phyloP scores from a whole-genome alignment of 805 yeast genomes.

The Saccharomycopsis capsularis region DNA sequence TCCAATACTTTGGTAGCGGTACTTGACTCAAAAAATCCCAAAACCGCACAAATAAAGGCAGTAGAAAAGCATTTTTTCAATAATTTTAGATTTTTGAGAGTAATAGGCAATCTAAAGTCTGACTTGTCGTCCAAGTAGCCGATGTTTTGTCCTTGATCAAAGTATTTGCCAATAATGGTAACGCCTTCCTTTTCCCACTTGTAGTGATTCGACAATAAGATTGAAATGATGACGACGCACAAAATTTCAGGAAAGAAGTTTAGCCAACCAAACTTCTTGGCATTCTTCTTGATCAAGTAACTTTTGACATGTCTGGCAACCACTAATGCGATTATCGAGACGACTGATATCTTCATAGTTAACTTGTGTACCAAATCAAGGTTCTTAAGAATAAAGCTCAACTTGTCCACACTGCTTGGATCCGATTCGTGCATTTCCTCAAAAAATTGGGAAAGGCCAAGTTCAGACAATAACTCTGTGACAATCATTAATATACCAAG shows the following conservation, averaged over 20 bases:
- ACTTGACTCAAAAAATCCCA: conserved; percentile 90
- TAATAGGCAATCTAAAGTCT: not conserved
- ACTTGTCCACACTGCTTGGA: conserved; percentile 38
- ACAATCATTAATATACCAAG: conserved; percentile 81
- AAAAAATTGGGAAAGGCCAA: conserved; percentile 68
- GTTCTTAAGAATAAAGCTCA: conserved; percentile 48
- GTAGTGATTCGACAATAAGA: conserved; percentile 41
- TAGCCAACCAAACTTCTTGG: conserved; percentile 30
- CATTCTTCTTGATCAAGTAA: conserved; percentile 16
- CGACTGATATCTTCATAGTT: conserved; percentile 55
- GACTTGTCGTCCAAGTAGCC: conserved; percentile 59
- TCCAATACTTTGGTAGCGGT: conserved; percentile 88
- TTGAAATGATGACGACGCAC: conserved; percentile 57
- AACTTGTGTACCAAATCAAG: conserved; percentile 39
- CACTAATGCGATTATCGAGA: conserved; percentile 41
- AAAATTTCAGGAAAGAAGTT: conserved; percentile 82
- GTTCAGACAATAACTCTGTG: conserved; percentile 63
- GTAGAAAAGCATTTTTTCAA: conserved; percentile 29
- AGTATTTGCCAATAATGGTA: conserved; percentile 32
- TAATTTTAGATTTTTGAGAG: conserved; percentile 24
- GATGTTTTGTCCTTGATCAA: conserved; percentile 32
- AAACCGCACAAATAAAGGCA: conserved; percentile 51
- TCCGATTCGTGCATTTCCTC: conserved; percentile 23
- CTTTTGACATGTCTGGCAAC: conserved; percentile 35
- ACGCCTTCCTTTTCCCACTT: conserved; percentile 34